Evolutionary conservation across 306 rosid genomes (phyloP).

Genomic region (Castanea crenata): DNA sequence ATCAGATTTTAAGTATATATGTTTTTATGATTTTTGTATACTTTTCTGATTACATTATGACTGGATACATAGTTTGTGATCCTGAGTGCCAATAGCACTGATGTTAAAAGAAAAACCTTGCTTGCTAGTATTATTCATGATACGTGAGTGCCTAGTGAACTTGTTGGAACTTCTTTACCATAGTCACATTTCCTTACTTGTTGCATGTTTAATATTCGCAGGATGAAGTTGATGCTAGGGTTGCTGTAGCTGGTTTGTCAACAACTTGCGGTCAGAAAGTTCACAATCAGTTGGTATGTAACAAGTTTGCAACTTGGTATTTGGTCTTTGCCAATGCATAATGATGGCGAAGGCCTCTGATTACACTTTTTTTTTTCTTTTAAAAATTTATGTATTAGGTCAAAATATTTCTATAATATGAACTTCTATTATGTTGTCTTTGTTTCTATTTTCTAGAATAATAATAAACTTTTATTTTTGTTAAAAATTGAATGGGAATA

Average conservation of each 20-base stretch:
- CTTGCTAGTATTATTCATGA: conserved; percentile 11
- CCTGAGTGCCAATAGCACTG: not conserved
- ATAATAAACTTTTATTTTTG: not conserved
- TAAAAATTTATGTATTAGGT: no score
- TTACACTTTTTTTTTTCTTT: no score
- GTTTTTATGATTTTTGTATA: not conserved
- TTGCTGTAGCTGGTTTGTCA: conserved; percentile 83
- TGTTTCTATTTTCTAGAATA: conserved; percentile 11
- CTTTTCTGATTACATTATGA: not conserved
- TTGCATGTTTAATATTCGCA: conserved; percentile 32
- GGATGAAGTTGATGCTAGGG: conserved; percentile 76
- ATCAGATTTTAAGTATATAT: conserved; percentile 58
- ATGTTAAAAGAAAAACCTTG: not conserved
- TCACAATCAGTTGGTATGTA: conserved; percentile 88
- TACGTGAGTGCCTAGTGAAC: conserved; percentile 1
- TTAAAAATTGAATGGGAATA: not conserved
- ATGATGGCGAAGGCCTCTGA: not conserved
- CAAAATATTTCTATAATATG: not conserved
- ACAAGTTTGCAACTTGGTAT: not conserved
- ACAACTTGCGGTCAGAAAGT: conserved; percentile 97
- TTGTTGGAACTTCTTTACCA: not conserved
- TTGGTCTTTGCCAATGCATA: conserved; percentile 21
- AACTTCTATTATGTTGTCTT: not conserved
- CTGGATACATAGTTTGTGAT: not conserved
- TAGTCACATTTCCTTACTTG: conserved; percentile 7